These are phyloP conservation scores for Phyllosticta ampelicida DNA, from an alignment of 2,329 filamentous ascomycete species.

Conservation along the genomic window DNA sequence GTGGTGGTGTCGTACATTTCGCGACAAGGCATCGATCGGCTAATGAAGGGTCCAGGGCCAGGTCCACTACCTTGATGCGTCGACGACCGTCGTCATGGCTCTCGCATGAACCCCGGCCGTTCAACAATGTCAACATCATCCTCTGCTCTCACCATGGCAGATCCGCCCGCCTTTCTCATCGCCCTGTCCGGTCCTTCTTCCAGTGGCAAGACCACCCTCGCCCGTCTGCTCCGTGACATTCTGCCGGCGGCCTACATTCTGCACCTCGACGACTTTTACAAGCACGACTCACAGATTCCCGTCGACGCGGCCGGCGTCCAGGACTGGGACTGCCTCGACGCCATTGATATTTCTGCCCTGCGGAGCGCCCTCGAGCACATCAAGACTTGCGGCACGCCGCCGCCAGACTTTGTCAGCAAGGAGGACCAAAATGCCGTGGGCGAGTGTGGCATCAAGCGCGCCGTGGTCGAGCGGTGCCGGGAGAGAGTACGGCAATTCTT, in stretches of 20 bases:
- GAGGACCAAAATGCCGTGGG: conserved; percentile 47
- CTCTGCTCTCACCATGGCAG: background rate
- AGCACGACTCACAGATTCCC: conserved; percentile 58
- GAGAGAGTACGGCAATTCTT: conserved; percentile 12
- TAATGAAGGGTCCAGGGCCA: background rate
- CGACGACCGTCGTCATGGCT: conserved; percentile 4
- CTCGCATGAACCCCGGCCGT: too few species aligned
- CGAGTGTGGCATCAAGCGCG: conserved; percentile 26
- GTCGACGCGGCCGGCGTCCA: conserved; percentile 42
- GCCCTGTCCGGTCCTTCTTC: conserved; percentile 85
- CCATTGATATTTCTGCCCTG: conserved; percentile 63
- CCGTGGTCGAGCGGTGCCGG: conserved; percentile 29
- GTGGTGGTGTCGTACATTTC: conserved; percentile 8
- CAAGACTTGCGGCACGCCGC: conserved; percentile 52
- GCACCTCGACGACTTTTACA: conserved; percentile 95
- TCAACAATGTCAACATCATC: conserved; percentile 5
- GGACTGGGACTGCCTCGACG: conserved; percentile 86
- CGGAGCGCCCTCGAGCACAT: conserved; percentile 59
- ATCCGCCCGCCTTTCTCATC: conserved; percentile 46
- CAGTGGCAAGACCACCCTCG: conserved; percentile 89
- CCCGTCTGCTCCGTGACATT: conserved; percentile 70
- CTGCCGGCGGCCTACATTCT: conserved; percentile 68
- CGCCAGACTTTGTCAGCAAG: conserved; percentile 42
- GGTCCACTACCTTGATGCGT: too few species aligned
- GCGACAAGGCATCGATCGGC: conserved; percentile 2